These are phyloP conservation scores for Trichomonascaceae sp. DNA, from an alignment of 1,139 yeast species.

Conservation along the genomic window DNA sequence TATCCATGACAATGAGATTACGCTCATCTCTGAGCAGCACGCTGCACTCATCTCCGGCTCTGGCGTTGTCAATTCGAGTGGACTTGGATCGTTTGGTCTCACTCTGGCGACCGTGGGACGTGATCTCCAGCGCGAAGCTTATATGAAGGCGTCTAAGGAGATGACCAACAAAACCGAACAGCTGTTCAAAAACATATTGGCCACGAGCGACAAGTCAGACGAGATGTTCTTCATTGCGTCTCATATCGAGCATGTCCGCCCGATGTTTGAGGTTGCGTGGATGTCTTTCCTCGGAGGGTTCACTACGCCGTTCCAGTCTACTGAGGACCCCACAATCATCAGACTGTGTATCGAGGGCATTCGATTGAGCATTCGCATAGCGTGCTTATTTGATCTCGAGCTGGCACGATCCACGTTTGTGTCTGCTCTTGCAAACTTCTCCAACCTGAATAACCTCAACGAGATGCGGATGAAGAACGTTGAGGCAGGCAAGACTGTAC, in stretches of 20 bases:
- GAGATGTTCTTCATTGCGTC: conserved; percentile 45
- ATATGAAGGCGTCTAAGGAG: conserved; percentile 82
- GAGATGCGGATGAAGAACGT: conserved; percentile 74
- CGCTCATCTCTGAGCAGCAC: conserved; percentile 84
- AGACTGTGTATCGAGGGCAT: conserved; percentile 72
- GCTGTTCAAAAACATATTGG: conserved; percentile 59
- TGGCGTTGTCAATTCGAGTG: conserved; percentile 28
- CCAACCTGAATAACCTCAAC: conserved; percentile 64
- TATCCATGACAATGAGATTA: conserved; percentile 73
- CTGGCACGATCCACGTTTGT: conserved; percentile 82
- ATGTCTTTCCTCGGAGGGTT: conserved; percentile 92
- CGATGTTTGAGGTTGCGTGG: conserved; percentile 92
- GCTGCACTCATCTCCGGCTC: conserved; percentile 72
- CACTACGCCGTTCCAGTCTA: conserved; percentile 85
- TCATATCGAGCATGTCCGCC: conserved; percentile 79
- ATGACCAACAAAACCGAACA: conserved; percentile 84
- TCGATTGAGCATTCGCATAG: conserved; percentile 64
- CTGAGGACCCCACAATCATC: conserved; percentile 67
- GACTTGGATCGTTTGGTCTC: conserved; percentile 39
- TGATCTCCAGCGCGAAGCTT: conserved; percentile 73
- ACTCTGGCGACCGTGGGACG: conserved; percentile 48
- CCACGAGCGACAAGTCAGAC: conserved; percentile 15
- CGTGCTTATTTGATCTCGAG: conserved; percentile 73
- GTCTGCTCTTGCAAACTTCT: conserved; percentile 79
- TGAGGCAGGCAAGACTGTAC: conserved; percentile 59